These are phyloP conservation scores for Chalara sp. DNA, from an alignment of 2,329 filamentous ascomycete genomes.

Conservation along the genomic window DNA sequence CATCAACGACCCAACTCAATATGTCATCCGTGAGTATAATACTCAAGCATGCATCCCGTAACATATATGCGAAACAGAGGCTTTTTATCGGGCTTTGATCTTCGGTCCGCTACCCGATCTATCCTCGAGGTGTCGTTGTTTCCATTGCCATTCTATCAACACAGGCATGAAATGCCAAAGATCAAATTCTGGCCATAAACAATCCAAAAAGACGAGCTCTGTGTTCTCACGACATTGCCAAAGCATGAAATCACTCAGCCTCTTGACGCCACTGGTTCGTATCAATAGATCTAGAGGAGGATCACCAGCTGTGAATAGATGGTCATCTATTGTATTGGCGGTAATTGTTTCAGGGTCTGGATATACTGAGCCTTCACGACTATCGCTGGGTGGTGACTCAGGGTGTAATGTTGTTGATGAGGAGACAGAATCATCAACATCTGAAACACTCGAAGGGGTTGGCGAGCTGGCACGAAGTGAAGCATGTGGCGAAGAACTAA, in stretches of 20 bases:
- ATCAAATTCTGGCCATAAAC: conserved; percentile 93
- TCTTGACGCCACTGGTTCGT: conserved; percentile 85
- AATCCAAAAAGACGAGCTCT: conserved; percentile 85
- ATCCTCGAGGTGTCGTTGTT: conserved; percentile 30
- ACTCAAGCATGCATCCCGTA: too few relatives aligned
- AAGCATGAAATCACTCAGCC: conserved; percentile 95
- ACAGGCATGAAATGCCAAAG: conserved; percentile 91
- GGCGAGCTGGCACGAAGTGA: conserved; percentile 35
- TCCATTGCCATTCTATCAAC: conserved; percentile 80
- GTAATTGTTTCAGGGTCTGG: conserved; percentile 87
- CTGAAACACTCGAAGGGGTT: conserved; percentile 37
- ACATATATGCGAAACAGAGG: background rate
- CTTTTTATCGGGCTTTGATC: conserved; percentile 8
- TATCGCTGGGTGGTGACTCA: conserved; percentile 24
- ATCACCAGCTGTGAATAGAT: conserved; percentile 81
- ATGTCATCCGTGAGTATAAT: too few relatives aligned
- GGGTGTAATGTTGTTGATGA: conserved; percentile 47
- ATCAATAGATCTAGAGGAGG: conserved; percentile 89
- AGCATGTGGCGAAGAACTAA: conserved; percentile 18
- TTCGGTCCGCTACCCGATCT: conserved; percentile 16
- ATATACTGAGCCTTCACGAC: conserved; percentile 31
- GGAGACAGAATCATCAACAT: conserved; percentile 44
- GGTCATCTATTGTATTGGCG: conserved; percentile 69
- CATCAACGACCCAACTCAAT: too few relatives aligned
- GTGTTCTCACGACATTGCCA: conserved; percentile 96